These are phyloP conservation scores for Botryotinia narcissicola DNA, from an alignment of 2,329 filamentous ascomycete genomes.

Conservation along the genomic window DNA sequence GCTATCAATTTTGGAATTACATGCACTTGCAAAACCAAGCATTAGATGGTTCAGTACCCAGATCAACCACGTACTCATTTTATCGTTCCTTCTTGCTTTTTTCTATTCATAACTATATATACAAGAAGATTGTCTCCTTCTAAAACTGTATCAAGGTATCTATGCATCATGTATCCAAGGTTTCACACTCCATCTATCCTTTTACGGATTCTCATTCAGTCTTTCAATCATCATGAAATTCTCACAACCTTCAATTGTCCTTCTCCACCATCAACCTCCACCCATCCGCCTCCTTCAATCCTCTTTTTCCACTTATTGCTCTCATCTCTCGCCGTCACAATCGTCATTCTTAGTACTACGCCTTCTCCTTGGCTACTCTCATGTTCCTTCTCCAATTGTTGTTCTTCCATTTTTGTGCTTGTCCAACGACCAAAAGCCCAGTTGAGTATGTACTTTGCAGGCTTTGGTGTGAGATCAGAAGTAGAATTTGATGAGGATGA, in stretches of 20 bases:
- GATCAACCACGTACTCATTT: no score
- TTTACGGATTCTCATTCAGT: not conserved
- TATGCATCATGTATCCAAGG: not conserved
- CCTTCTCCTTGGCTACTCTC: slow-evolving; percentile 50
- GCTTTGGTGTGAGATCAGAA: not conserved
- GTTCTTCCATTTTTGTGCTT: slow-evolving; percentile 62
- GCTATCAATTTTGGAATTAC: no score
- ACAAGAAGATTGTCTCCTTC: not conserved
- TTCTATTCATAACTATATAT: no score
- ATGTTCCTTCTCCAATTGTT: slow-evolving; percentile 47
- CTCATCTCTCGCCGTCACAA: slow-evolving; percentile 72
- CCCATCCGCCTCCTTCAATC: slow-evolving; percentile 46
- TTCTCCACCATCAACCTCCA: slow-evolving; percentile 7
- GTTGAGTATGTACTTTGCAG: slow-evolving; percentile 79
- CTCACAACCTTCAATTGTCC: not conserved
- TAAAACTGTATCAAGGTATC: not conserved
- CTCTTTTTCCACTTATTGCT: slow-evolving; percentile 75
- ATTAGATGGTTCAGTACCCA: no score
- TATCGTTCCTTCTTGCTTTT: no score
- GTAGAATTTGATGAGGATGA: slow-evolving; percentile 16
- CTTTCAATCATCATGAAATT: not conserved
- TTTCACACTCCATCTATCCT: not conserved
- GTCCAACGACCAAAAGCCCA: slow-evolving; percentile 98
- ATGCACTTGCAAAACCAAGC: no score
- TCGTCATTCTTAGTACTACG: slow-evolving; percentile 64